Evolutionary conservation across 345 rosid genomes (phyloP).

Genomic region (Noccaea bulbosa): DNA sequence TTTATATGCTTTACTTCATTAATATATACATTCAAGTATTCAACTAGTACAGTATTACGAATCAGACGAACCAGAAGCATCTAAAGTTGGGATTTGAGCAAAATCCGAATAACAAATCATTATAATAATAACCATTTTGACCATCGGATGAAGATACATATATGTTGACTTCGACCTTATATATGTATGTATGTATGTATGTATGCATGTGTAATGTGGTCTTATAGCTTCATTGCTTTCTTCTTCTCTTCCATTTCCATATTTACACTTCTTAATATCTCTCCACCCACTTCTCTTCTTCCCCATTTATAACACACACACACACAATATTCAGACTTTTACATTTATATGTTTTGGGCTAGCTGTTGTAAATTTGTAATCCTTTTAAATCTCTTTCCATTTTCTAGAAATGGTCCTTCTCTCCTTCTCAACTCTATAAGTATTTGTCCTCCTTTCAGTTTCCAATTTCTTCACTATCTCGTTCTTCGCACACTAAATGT

Average conservation of each 20-base stretch:
- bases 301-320: constrained; percentile 51
- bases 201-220: too few relatives aligned
- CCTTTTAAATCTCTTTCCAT: constrained; percentile 33
- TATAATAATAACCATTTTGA: constrained; percentile 28
- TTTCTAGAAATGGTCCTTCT: constrained; percentile 36
- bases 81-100: constrained; percentile 30
- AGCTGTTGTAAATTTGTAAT: constrained; percentile 10
- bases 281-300: constrained; percentile 60
- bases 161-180: background rate
- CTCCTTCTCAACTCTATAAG: constrained; percentile 6
- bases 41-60: background rate
- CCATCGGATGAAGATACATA: constrained; percentile 27
- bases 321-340: constrained; percentile 28
- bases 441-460: constrained; percentile 30
- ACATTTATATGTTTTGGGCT: constrained; percentile 36
- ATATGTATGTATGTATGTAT: background rate
- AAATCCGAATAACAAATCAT: background rate
- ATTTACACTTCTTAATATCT: constrained; percentile 52
- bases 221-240: constrained; percentile 18
- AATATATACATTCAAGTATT: background rate
- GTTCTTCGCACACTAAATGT: constrained; percentile 51
- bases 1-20: too few relatives aligned
- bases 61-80: constrained; percentile 19
- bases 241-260: constrained; percentile 47
- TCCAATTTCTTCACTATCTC: constrained; percentile 39